A percentile compares a stretch with the other conserved stretches of the same genome.
Conservation (phyloP, 1,139 yeast species). For the Candida glucosophila region DNA sequence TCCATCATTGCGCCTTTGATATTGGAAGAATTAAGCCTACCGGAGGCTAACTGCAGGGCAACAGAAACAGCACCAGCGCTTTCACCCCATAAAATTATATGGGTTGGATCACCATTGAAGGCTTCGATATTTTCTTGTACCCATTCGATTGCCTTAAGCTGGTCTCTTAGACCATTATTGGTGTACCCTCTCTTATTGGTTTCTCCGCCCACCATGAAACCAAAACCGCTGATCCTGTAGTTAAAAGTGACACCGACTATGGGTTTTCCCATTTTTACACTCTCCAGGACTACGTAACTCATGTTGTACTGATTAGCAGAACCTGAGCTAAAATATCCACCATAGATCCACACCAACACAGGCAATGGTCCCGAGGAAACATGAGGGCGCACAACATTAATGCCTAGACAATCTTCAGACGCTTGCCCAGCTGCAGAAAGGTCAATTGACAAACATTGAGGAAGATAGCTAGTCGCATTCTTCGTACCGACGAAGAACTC, state of each 20-base stretch:
- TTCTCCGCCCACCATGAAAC: slow-evolving; percentile 17
- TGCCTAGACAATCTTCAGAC: slow-evolving; percentile 2
- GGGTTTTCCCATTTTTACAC: too few relatives aligned
- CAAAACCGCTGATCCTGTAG: slow-evolving; percentile 22
- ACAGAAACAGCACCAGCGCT: slow-evolving; percentile 26
- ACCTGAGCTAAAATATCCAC: too few relatives aligned
- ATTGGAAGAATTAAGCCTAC: slow-evolving; percentile 11
- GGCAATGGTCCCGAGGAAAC: too few relatives aligned
- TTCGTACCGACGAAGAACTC: slow-evolving; percentile 14
- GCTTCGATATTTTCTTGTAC: slow-evolving; percentile 13
- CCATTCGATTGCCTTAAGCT: slow-evolving; percentile 25
- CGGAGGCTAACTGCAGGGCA: slow-evolving; percentile 13
- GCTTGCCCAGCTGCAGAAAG: too few relatives aligned
- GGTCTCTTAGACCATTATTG: slow-evolving; percentile 13
- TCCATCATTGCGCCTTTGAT: slow-evolving; percentile 18
- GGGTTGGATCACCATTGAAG: slow-evolving; percentile 27
- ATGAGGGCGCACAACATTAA: slow-evolving; percentile 10
- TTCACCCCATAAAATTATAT: slow-evolving; percentile 25
- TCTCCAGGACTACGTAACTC: too few relatives aligned
- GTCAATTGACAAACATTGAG: slow-evolving; percentile 1
- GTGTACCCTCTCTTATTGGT: slow-evolving; percentile 9
- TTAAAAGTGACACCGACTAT: slow-evolving; percentile 24
- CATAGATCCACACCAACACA: too few relatives aligned
- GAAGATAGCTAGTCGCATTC: background rate
- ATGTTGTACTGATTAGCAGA: too few relatives aligned